Evolutionary conservation across 75 land plant species (phyloP).

Genomic region (Cryptomeria japonica): DNA sequence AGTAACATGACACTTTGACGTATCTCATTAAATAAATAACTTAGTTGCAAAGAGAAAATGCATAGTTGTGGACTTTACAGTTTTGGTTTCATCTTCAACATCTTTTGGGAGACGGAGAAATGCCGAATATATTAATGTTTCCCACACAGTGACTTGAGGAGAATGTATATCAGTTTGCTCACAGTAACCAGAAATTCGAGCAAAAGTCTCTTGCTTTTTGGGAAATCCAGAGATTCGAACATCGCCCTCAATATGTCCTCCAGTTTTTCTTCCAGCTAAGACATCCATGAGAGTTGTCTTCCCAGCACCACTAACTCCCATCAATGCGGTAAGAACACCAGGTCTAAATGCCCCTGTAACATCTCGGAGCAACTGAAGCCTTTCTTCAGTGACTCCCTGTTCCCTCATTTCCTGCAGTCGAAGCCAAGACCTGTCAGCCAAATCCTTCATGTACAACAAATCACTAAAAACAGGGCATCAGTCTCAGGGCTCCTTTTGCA

Average conservation of each 20-base stretch:
- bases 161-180: constrained; percentile 88
- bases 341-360: constrained; percentile 81
- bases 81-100: constrained; percentile 46
- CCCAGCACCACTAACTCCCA: constrained; percentile 95
- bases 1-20: not conserved
- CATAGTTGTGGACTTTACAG: constrained; percentile 27
- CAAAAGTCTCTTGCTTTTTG: constrained; percentile 80
- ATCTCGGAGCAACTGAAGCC: constrained; percentile 58
- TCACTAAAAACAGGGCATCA: not conserved
- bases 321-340: constrained; percentile 76
- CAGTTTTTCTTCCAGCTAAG: constrained; percentile 83
- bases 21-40: not conserved
- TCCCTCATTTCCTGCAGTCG: constrained; percentile 70
- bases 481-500: constrained; percentile 10
- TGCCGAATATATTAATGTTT: constrained; percentile 78
- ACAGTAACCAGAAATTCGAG: constrained; percentile 78
- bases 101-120: constrained; percentile 79
- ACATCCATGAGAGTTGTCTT: constrained; percentile 95
- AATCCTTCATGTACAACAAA: constrained; percentile 1
- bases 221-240: constrained; percentile 82
- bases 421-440: not conserved
- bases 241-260: constrained; percentile 87
- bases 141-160: constrained; percentile 72
- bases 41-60: not conserved
- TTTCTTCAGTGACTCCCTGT: constrained; percentile 61